A percentile compares a stretch with the other conserved stretches of the same genome.
phyloP scores from a whole-genome alignment of 2,329 filamentous ascomycete genomes.

The Aurifilum marmelostoma region DNA sequence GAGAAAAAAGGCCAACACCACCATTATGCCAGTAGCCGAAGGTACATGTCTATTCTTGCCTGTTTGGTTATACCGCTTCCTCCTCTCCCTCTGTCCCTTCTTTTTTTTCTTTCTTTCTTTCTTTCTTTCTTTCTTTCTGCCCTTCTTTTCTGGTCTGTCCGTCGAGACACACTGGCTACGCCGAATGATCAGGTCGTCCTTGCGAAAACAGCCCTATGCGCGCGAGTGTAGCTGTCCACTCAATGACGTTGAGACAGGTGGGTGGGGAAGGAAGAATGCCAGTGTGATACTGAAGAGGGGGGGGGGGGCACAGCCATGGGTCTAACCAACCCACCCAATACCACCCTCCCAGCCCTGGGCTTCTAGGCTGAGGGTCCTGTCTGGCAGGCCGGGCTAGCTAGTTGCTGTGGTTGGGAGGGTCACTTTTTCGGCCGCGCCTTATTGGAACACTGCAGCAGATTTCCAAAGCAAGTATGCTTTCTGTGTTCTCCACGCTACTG shows the following conservation, averaged over 20 bases:
- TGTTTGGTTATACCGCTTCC: not conserved
- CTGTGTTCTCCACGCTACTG: not conserved
- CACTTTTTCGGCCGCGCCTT: not conserved
- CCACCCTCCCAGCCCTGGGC: too few relatives aligned
- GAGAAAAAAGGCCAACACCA: not conserved
- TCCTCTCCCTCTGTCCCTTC: not conserved
- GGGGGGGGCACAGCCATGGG: not conserved
- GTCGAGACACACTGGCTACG: slow-evolving; percentile 3
- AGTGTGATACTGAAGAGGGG: slow-evolving; percentile 1
- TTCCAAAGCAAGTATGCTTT: not conserved
- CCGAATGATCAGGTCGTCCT: slow-evolving; percentile 1
- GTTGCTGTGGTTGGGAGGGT: not conserved
- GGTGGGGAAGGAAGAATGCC: not conserved
- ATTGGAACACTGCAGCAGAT: not conserved
- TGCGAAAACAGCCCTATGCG: slow-evolving; percentile 2
- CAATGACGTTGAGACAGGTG: slow-evolving; percentile 4
- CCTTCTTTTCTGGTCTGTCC: not conserved
- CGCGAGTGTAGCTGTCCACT: not conserved
- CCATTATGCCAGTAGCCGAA: not conserved
- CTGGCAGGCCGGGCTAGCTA: not conserved
- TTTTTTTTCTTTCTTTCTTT: not conserved
- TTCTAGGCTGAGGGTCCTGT: not conserved
- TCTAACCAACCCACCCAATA: not conserved
- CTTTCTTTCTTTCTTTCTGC: not conserved
- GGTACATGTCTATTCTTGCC: not conserved